Conservation (phyloP, 352 stramenopile species). For the Saprolegnia diclina region DNA sequence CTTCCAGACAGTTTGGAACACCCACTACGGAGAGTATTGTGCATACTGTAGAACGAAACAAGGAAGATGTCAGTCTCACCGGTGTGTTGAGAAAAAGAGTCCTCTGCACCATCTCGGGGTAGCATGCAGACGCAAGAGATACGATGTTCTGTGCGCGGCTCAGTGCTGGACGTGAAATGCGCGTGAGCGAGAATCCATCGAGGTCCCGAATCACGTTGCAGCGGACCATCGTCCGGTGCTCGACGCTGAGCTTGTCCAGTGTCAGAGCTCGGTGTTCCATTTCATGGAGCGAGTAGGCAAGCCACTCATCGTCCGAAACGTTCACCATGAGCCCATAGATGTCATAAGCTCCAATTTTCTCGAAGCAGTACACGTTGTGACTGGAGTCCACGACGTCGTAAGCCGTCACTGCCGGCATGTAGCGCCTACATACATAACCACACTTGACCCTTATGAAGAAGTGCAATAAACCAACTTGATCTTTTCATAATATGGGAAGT, state of each 20-base stretch:
- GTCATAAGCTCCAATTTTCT: conserved; percentile 64
- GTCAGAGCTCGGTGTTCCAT: conserved; percentile 63
- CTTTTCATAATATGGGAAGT: conserved; percentile 64
- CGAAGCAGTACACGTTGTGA: conserved; percentile 57
- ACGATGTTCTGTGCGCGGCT: conserved; percentile 39
- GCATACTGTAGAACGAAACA: no score
- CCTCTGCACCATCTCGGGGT: conserved; percentile 53
- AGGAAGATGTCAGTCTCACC: not conserved
- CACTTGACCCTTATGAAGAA: not conserved
- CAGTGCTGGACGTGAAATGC: conserved; percentile 51
- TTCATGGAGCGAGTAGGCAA: conserved; percentile 62
- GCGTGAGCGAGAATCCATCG: conserved; percentile 55
- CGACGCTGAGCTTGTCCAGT: conserved; percentile 57
- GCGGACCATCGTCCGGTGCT: conserved; percentile 50
- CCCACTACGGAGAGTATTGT: conserved; percentile 30
- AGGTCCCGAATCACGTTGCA: conserved; percentile 59
- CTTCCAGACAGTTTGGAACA: conserved; percentile 71
- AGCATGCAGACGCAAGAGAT: conserved; percentile 51
- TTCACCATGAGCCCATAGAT: conserved; percentile 50
- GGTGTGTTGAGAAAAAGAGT: conserved; percentile 55
- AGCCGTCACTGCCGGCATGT: conserved; percentile 53
- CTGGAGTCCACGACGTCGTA: conserved; percentile 48
- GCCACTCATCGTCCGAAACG: conserved; percentile 63
- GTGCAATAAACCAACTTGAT: conserved; percentile 39
- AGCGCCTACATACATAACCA: conserved; percentile 28